These are phyloP conservation scores for Brassica cretica DNA, from an alignment of 345 rosid genomes.

Conservation along the genomic window DNA sequence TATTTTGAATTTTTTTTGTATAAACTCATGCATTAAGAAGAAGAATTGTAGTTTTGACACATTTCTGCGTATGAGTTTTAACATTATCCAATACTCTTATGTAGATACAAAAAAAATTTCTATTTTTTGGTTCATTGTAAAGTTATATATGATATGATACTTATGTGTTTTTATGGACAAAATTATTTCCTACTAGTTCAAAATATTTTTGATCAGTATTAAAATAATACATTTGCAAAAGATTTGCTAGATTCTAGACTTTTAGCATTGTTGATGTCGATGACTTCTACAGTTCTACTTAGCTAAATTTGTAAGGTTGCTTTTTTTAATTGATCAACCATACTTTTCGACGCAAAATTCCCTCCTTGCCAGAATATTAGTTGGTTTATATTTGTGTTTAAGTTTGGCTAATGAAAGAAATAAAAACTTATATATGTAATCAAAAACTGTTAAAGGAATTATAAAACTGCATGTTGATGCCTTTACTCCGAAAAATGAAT, in stretches of 20 bases:
- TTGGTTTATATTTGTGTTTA: neutral
- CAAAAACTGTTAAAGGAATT: neutral
- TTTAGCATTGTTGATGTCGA: neutral
- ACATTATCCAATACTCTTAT: neutral
- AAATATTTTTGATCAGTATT: no score
- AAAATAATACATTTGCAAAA: neutral
- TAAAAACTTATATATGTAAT: neutral
- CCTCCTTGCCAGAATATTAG: neutral
- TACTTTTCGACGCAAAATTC: neutral
- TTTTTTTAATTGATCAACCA: neutral
- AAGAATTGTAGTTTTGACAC: neutral
- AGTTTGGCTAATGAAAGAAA: neutral
- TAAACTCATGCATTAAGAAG: neutral
- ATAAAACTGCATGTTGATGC: neutral
- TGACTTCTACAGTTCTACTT: neutral
- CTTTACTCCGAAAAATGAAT: neutral
- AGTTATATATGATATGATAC: neutral
- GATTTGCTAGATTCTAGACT: neutral
- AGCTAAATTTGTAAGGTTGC: neutral
- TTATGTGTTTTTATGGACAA: neutral
- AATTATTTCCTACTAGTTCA: neutral
- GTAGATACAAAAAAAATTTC: neutral
- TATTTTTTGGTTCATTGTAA: neutral
- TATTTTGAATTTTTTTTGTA: neutral
- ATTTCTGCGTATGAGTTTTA: neutral